These are phyloP conservation scores for Tetrastigma voinierianum DNA, from an alignment of 164 flowering plant genomes.

Conservation along the genomic window DNA sequence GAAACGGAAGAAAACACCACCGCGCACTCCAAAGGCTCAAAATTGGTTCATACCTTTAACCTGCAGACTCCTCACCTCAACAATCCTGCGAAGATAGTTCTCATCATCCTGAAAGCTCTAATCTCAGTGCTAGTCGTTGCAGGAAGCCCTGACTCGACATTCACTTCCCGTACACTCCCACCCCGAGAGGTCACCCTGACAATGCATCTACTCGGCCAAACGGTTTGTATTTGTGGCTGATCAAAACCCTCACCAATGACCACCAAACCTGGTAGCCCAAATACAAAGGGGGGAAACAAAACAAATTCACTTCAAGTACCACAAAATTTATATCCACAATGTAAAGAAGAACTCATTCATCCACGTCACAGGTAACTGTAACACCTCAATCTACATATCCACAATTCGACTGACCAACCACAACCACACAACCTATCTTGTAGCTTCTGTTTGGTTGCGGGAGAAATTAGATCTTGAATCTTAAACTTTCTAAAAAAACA, in stretches of 20 bases:
- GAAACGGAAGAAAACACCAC: background rate
- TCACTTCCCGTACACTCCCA: conserved; percentile 15
- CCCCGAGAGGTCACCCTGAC: conserved; percentile 10
- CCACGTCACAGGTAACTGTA: no score
- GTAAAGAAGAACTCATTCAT: no score
- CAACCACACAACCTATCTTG: no score
- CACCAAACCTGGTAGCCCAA: conserved; percentile 6
- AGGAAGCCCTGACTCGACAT: conserved; percentile 16
- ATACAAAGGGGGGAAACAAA: background rate
- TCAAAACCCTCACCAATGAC: conserved; percentile 11
- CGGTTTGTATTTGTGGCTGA: conserved; percentile 16
- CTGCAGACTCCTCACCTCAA: conserved; percentile 18
- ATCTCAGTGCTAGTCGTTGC: conserved; percentile 16
- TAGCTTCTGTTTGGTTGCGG: no score
- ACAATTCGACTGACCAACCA: no score
- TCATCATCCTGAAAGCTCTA: conserved; percentile 19
- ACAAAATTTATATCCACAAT: no score
- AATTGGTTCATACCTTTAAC: conserved; percentile 7
- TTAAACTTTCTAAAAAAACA: no score
- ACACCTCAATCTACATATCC: no score
- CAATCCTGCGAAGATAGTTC: conserved; percentile 14
- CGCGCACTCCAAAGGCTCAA: no score
- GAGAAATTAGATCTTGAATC: no score
- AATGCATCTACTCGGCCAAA: conserved; percentile 13
- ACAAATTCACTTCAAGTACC: no score